Evolutionary conservation across 75 land plant species (phyloP).

Genomic region (Azolla pinnata): DNA sequence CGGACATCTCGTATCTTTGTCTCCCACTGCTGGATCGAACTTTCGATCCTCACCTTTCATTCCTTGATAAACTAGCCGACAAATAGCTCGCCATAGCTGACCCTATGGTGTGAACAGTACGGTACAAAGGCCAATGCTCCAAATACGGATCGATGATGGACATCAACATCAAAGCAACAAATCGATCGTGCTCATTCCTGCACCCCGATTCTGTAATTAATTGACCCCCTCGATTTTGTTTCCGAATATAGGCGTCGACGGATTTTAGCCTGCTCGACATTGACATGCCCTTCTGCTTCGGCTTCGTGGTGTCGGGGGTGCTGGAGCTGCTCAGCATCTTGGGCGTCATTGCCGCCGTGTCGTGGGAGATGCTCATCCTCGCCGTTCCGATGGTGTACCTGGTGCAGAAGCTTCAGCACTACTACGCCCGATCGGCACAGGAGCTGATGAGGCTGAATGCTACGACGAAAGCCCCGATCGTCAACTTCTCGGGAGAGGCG

Average conservation of each 20-base stretch:
- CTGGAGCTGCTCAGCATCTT: constrained; percentile 38
- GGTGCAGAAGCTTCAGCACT: constrained; percentile 40
- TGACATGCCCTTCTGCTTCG: constrained; percentile 51
- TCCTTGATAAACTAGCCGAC: no score
- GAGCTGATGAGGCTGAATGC: constrained; percentile 75
- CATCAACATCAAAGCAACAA: no score
- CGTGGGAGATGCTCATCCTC: constrained; percentile 67
- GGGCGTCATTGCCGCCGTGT: constrained; percentile 48
- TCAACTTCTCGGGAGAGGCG: constrained; percentile 63
- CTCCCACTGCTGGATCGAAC: no score
- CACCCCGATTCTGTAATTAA: no score
- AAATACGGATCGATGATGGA: neutral
- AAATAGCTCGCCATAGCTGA: no score
- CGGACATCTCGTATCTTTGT: no score
- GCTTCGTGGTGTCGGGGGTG: constrained; percentile 30
- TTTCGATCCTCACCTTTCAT: no score
- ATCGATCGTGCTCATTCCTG: no score
- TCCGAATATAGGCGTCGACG: constrained; percentile 42
- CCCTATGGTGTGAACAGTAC: no score
- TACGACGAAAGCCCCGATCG: constrained; percentile 50
- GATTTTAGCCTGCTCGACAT: constrained; percentile 69
- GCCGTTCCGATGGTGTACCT: constrained; percentile 46
- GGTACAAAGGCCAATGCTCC: no score
- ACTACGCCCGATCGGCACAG: constrained; percentile 52
- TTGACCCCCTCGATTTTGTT: neutral